These are phyloP conservation scores for Boletus sp. DNA, from an alignment of 768 basidiomycete species.

Conservation along the genomic window DNA sequence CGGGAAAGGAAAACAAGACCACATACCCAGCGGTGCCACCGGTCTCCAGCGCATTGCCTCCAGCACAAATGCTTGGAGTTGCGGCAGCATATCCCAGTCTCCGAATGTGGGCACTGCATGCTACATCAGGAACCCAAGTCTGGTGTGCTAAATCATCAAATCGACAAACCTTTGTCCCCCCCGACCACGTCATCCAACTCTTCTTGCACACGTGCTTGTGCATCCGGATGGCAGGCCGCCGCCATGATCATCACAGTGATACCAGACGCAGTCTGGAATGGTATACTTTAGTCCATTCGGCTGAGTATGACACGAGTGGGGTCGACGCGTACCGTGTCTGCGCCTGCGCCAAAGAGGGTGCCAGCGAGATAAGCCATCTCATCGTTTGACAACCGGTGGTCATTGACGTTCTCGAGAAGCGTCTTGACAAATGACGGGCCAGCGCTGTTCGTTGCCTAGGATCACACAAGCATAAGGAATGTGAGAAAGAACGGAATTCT, in stretches of 20 bases:
- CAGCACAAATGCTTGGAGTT: conserved; percentile 34
- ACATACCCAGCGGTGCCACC: conserved; percentile 28
- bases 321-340: conserved; percentile 43
- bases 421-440: conserved; percentile 45
- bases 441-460: conserved; percentile 8
- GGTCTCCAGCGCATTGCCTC: conserved; percentile 39
- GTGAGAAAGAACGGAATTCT: background rate
- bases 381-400: conserved; percentile 47
- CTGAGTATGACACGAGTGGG: no score
- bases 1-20: background rate
- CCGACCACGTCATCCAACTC: conserved; percentile 53
- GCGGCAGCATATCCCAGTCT: conserved; percentile 32
- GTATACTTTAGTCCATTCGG: background rate
- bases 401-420: conserved; percentile 47
- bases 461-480: background rate
- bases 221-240: conserved; percentile 48
- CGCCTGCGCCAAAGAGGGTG: conserved; percentile 57
- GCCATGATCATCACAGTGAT: conserved; percentile 49
- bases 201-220: conserved; percentile 46
- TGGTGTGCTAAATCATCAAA: background rate
- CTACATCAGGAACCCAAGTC: background rate
- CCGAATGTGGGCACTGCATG: conserved; percentile 34
- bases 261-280: conserved; percentile 42
- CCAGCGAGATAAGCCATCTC: conserved; percentile 62
- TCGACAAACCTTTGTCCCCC: conserved; percentile 21